phyloP scores from a whole-genome alignment of 2,329 filamentous ascomycete species.

The Podosphaera fusca region DNA sequence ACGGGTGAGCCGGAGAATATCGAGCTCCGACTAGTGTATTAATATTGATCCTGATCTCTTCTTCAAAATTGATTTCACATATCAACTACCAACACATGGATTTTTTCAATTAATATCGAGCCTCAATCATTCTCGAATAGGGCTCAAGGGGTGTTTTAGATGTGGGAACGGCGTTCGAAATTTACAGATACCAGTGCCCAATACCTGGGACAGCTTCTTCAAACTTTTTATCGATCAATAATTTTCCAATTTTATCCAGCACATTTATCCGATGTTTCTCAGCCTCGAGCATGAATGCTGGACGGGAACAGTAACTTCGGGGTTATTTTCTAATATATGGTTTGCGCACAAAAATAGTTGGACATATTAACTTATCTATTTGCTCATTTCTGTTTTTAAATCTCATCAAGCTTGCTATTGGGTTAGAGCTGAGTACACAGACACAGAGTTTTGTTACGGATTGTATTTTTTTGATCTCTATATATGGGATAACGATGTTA shows the following conservation, averaged over 20 bases:
- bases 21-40: conserved; percentile 17
- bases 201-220: background rate
- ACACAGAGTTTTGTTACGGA: conserved; percentile 1
- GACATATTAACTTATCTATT: background rate
- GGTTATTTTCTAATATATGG: background rate
- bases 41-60: conserved; percentile 4
- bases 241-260: background rate
- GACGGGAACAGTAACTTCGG: background rate
- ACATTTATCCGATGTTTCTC: background rate
- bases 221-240: background rate
- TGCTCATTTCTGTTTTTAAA: background rate
- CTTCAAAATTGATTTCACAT: background rate
- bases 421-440: background rate
- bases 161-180: background rate
- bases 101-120: background rate
- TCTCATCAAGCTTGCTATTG: background rate
- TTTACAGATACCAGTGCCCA: background rate
- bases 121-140: background rate
- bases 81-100: background rate
- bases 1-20: conserved; percentile 13
- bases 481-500: conserved; percentile 1
- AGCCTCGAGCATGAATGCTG: background rate
- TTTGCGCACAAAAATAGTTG: background rate
- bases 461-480: conserved; percentile 1
- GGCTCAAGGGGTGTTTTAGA: background rate